phyloP scores from a whole-genome alignment of 208 protist genomes.

The Wallacemonas sp. region DNA sequence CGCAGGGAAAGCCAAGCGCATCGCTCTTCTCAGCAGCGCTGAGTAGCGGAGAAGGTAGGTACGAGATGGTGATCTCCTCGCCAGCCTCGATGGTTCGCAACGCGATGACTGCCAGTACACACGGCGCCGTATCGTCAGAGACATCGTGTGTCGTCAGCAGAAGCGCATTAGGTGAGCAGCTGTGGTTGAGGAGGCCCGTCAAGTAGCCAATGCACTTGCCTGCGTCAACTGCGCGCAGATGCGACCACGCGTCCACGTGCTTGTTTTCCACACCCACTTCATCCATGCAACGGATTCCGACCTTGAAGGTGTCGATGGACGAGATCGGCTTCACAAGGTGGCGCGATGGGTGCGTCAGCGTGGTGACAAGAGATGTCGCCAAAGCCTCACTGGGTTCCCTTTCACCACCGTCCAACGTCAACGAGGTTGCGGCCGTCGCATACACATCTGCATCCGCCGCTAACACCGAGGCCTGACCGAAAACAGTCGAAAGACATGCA shows the following conservation, averaged over 20 bases:
- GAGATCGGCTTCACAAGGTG: neutral
- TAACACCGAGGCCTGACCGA: too few relatives aligned
- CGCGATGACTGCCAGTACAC: conserved; percentile 41
- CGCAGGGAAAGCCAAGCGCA: conserved; percentile 39
- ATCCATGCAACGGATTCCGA: conserved; percentile 16
- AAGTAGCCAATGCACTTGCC: conserved; percentile 27
- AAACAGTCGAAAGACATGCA: too few relatives aligned
- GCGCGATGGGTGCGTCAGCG: neutral
- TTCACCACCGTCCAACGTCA: too few relatives aligned
- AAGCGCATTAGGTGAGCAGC: conserved; percentile 60
- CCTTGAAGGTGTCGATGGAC: conserved; percentile 12
- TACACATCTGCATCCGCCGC: too few relatives aligned
- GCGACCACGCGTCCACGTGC: conserved; percentile 18
- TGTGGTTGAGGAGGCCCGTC: conserved; percentile 54
- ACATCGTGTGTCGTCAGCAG: conserved; percentile 20
- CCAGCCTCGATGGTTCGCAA: conserved; percentile 52
- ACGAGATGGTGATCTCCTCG: conserved; percentile 74
- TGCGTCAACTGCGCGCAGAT: neutral
- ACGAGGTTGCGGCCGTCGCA: too few relatives aligned
- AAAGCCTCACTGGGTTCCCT: neutral
- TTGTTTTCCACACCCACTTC: conserved; percentile 3
- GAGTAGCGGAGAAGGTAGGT: conserved; percentile 39
- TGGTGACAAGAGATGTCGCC: neutral
- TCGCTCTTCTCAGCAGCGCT: conserved; percentile 20
- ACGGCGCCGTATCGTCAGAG: neutral